Base-by-base conservation (phyloP, 2,329 filamentous ascomycete species). In the Anthostomella pinea region DNA sequence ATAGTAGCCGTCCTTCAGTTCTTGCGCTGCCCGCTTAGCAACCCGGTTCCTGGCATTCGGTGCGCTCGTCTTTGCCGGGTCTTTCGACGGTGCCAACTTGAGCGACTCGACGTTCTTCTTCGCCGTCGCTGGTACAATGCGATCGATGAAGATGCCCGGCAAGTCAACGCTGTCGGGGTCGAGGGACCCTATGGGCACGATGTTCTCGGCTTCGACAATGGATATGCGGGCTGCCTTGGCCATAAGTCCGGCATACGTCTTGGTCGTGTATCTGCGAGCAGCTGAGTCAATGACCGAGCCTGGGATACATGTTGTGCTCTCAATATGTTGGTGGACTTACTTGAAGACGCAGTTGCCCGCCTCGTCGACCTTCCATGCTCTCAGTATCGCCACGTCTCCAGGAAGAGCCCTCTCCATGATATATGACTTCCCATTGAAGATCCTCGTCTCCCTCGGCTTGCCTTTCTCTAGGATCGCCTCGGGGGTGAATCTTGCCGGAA, bases 151-250 rank as follows among this genome's bases (percentile, higher is more conserved):
- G 49, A 94, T 89, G 8, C 87, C 87, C 0, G 86, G 86, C 3
- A 94, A 70, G 54, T 93, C 81, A 5, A 94, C 80, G 27, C 81
- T 77, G 42, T 86, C 81, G 3, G 87, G 81, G 35, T 82, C 73
- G 24, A 94, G 82, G 2, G 78, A 76, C 16, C 87, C 87, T 2
- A 80, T 63, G 3, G 83, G 79, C 34, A 94, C 87, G 41, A 94
- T 88, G 45, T 91, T 75, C 55, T 94, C 87, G 2, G 87, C 87
- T 59, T 94, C 87, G 23, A 93, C 86, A 25, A 94, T 90, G 17
- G 86, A 83, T 24, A 86, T 56, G 30, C 75, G 77, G 1, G 86
- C 87, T 0, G 87, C 87, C 64, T 91, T 90, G 41, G 85, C 87
- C 84, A 89, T 87, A 45, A 87, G 73, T 5, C 79, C 75, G 1